phyloP scores from a whole-genome alignment of 768 basidiomycete genomes.

The Suillus bovinus region DNA sequence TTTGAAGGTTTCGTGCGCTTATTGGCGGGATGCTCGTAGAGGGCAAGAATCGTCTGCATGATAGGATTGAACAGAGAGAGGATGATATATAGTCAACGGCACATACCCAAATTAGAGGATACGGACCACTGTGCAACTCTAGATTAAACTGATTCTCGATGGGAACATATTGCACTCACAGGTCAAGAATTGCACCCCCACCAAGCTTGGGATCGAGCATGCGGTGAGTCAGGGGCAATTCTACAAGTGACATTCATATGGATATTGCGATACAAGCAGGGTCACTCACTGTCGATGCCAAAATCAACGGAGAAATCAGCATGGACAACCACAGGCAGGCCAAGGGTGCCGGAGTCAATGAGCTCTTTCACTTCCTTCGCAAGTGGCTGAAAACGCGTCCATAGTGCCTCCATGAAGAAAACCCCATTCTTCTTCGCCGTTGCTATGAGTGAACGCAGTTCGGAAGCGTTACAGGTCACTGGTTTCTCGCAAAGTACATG shows the following conservation, averaged over 20 bases:
- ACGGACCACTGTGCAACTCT: conserved; percentile 37
- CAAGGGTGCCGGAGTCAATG: conserved; percentile 39
- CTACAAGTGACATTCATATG: conserved; percentile 20
- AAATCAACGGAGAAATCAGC: conserved; percentile 51
- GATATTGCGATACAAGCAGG: not conserved
- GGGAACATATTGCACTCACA: conserved; percentile 29
- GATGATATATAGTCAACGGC: not conserved
- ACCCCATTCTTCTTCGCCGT: conserved; percentile 49
- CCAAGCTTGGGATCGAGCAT: conserved; percentile 54
- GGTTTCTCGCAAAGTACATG: conserved; percentile 60
- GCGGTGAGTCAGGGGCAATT: conserved; percentile 42
- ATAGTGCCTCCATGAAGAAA: conserved; percentile 60
- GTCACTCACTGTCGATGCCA: conserved; percentile 42
- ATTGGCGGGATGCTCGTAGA: conserved; percentile 50
- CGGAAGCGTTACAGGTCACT: conserved; percentile 49
- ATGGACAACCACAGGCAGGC: conserved; percentile 40
- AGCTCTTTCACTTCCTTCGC: conserved; percentile 34
- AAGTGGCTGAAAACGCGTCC: conserved; percentile 45
- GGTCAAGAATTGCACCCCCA: conserved; percentile 51
- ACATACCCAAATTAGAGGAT: conserved; percentile 46
- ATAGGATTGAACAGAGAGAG: conserved; percentile 15
- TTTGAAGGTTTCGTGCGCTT: conserved; percentile 38
- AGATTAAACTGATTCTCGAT: conserved; percentile 12
- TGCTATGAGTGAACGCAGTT: conserved; percentile 44
- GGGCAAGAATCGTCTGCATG: conserved; percentile 47